These are phyloP conservation scores for Colletotrichum costaricense DNA, from an alignment of 2,329 filamentous ascomycete genomes.

Conservation along the genomic window DNA sequence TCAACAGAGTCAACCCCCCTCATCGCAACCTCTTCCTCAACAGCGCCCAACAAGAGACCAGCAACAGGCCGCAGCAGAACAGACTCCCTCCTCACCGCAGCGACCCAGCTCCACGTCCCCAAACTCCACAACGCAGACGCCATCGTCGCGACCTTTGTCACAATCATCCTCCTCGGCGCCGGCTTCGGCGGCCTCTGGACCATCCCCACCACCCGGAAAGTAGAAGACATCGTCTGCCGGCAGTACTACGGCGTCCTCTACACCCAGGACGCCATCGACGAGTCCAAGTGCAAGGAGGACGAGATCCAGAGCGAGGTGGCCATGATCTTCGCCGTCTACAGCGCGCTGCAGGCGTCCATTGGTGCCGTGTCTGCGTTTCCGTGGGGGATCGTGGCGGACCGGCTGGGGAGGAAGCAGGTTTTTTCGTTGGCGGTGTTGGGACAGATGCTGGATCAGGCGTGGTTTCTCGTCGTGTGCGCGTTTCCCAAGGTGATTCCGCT, in stretches of 20 bases:
- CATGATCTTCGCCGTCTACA: slow-evolving; percentile 45
- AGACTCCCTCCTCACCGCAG: slow-evolving; percentile 21
- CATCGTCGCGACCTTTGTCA: slow-evolving; percentile 45
- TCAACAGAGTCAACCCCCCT: slow-evolving; percentile 28
- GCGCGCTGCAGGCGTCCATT: slow-evolving; percentile 44
- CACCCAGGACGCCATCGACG: slow-evolving; percentile 45
- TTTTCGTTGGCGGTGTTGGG: slow-evolving; percentile 46
- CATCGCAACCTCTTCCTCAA: background rate
- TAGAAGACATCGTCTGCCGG: slow-evolving; percentile 53
- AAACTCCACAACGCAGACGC: slow-evolving; percentile 39
- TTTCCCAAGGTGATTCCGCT: slow-evolving; percentile 47
- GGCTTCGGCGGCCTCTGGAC: slow-evolving; percentile 43
- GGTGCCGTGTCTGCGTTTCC: slow-evolving; percentile 47
- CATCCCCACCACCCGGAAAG: slow-evolving; percentile 48
- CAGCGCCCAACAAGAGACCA: background rate
- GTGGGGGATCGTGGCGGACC: slow-evolving; percentile 52
- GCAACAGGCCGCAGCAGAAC: slow-evolving; percentile 7
- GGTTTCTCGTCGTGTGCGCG: slow-evolving; percentile 46
- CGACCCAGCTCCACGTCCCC: slow-evolving; percentile 35
- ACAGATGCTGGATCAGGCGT: slow-evolving; percentile 41
- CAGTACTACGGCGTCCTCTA: slow-evolving; percentile 46
- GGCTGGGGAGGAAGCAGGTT: slow-evolving; percentile 50
- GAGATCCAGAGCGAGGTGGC: slow-evolving; percentile 50
- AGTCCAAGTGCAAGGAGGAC: slow-evolving; percentile 49
- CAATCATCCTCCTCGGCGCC: slow-evolving; percentile 44